phyloP scores from a whole-genome alignment of 1,284 basidiomycete genomes.

The Psilocybe mexicana region DNA sequence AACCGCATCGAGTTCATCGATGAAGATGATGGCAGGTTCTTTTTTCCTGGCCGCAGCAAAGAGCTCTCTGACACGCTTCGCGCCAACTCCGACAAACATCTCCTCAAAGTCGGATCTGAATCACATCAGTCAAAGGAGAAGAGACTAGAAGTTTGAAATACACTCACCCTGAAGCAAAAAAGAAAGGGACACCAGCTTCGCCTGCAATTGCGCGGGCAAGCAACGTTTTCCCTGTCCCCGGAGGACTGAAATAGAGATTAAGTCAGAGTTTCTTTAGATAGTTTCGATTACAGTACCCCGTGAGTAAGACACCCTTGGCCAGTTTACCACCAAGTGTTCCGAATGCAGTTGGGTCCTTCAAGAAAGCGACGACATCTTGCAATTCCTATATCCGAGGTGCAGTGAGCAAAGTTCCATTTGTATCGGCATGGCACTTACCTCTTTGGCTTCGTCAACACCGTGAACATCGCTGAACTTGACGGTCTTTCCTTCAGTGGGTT shows the following conservation, averaged over 20 bases:
- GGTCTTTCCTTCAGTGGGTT: constrained; percentile 73
- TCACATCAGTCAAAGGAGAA: constrained; percentile 4
- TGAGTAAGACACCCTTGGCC: constrained; percentile 89
- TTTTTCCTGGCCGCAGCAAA: constrained; percentile 95
- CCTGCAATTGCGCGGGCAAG: constrained; percentile 95
- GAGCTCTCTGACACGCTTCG: constrained; percentile 94
- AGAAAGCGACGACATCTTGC: constrained; percentile 89
- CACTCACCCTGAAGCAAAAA: constrained; percentile 79
- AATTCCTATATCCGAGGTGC: constrained; percentile 62
- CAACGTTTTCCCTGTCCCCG: constrained; percentile 97
- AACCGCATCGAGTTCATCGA: constrained; percentile 91
- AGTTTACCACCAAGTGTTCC: constrained; percentile 87
- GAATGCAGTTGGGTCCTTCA: constrained; percentile 89
- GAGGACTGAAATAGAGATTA: constrained; percentile 43
- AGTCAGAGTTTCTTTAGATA: neutral
- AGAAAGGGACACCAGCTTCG: constrained; percentile 94
- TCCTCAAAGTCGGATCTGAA: constrained; percentile 94
- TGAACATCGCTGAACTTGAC: constrained; percentile 93
- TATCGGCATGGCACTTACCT: constrained; percentile 41
- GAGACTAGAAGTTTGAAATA: neutral
- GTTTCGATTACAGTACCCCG: constrained; percentile 48
- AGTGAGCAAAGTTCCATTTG: neutral
- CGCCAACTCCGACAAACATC: constrained; percentile 96
- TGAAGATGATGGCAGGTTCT: constrained; percentile 93
- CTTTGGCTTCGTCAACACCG: constrained; percentile 93